phyloP scores from a whole-genome alignment of 371 early-diverging fungal species.

The Zancudomyces culisetae region DNA sequence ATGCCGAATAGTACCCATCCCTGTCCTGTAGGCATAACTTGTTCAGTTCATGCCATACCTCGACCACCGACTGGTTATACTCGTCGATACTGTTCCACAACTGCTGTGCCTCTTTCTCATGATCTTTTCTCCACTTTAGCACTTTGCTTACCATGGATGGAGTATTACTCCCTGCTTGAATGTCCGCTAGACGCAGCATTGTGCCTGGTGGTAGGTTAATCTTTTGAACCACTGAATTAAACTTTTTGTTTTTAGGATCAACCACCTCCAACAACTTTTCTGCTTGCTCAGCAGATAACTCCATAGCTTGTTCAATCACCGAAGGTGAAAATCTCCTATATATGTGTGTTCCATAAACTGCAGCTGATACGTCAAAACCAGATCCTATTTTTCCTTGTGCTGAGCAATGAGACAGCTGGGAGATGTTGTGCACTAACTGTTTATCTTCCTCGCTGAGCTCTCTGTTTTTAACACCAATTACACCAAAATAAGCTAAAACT shows the following conservation, averaged over 20 bases:
- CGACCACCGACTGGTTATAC: slow-evolving; percentile 31
- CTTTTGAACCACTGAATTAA: slow-evolving; percentile 22
- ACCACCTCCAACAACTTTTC: not conserved
- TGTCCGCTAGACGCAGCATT: slow-evolving; percentile 67
- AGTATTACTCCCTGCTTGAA: slow-evolving; percentile 82
- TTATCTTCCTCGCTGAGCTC: slow-evolving; percentile 7
- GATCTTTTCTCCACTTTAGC: slow-evolving; percentile 54
- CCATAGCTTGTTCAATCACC: slow-evolving; percentile 42
- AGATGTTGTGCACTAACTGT: slow-evolving; percentile 51
- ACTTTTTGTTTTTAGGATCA: not conserved
- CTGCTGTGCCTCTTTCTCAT: slow-evolving; percentile 31
- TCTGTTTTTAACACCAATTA: slow-evolving; percentile 8
- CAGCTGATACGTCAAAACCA: slow-evolving; percentile 89
- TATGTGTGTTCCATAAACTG: slow-evolving; percentile 71
- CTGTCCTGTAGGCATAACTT: slow-evolving; percentile 11
- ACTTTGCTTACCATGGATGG: slow-evolving; percentile 79
- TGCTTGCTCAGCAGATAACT: not conserved
- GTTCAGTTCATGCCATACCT: slow-evolving; percentile 24
- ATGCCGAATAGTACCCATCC: slow-evolving; percentile 20
- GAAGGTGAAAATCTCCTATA: slow-evolving; percentile 68
- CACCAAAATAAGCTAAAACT: slow-evolving; percentile 46
- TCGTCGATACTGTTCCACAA: slow-evolving; percentile 36
- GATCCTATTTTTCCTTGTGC: slow-evolving; percentile 95
- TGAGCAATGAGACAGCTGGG: slow-evolving; percentile 82
- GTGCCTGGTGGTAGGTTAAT: slow-evolving; percentile 55